Conservation (phyloP, 202 grass and related monocot species). For the Miscanthus sacchariflorus region DNA sequence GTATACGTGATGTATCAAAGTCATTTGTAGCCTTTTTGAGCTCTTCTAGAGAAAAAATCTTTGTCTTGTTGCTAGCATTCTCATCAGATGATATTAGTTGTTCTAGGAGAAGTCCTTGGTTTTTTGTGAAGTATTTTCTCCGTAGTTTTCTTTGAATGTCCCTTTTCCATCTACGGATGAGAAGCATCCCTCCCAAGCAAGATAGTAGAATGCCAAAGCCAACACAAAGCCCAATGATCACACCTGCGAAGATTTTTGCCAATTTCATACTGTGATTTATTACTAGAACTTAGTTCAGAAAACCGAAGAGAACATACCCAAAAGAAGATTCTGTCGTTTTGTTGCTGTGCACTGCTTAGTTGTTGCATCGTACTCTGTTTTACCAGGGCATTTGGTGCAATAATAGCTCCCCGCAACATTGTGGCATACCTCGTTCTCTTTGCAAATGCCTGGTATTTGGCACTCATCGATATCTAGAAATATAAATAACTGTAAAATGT, state of each 20-base stretch:
- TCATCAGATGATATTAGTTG: neutral
- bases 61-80: neutral
- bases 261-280: neutral
- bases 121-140: neutral
- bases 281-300: neutral
- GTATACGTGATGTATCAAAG: no score
- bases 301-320: neutral
- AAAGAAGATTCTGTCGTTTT: neutral
- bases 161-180: neutral
- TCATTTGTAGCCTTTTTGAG: no score
- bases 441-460: neutral
- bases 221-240: neutral
- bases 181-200: neutral
- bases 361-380: constrained; percentile 4
- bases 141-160: neutral
- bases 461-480: neutral
- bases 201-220: neutral
- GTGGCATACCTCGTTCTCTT: neutral
- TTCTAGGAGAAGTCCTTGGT: constrained; percentile 4
- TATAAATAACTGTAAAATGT: neutral
- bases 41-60: neutral
- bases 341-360: neutral
- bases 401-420: neutral
- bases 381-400: neutral
- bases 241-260: neutral